Evolutionary conservation across 192 early-diverging fungal genomes (phyloP).

Genomic region (Backusella psychrophila): DNA sequence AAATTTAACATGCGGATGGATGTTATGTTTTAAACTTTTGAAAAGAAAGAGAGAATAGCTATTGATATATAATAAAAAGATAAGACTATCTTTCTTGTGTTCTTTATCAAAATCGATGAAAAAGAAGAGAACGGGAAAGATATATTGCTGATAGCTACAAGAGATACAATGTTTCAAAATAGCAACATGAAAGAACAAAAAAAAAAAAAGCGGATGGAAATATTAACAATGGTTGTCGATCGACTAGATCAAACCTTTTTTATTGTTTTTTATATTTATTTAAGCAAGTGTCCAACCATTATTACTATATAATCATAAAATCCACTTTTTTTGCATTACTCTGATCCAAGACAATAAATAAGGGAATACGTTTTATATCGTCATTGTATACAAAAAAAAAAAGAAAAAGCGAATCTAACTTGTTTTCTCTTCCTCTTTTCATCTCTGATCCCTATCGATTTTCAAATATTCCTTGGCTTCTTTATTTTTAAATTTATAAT

Average conservation of each 20-base stretch:
- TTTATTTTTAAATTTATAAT: background rate
- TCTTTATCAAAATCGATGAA: background rate
- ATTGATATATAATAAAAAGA: background rate
- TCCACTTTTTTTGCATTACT: background rate
- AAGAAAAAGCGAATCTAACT: background rate
- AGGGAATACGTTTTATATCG: background rate
- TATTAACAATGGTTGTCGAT: background rate
- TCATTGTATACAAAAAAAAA: background rate
- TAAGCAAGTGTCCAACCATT: background rate
- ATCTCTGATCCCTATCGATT: background rate
- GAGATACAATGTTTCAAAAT: background rate
- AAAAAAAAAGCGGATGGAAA: background rate
- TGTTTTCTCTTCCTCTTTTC: background rate
- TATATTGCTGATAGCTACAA: background rate
- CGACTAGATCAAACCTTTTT: background rate
- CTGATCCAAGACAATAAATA: background rate
- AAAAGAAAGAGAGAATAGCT: background rate
- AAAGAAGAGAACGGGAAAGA: background rate
- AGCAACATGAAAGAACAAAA: background rate
- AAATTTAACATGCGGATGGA: too few relatives aligned
- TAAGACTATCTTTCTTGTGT: background rate
- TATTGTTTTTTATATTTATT: background rate
- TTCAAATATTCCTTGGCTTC: background rate
- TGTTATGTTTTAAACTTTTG: background rate
- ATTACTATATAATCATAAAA: slow-evolving; percentile 6